These are phyloP conservation scores for Fusarium palustre DNA, from an alignment of 2,329 filamentous ascomycete genomes.

Conservation along the genomic window DNA sequence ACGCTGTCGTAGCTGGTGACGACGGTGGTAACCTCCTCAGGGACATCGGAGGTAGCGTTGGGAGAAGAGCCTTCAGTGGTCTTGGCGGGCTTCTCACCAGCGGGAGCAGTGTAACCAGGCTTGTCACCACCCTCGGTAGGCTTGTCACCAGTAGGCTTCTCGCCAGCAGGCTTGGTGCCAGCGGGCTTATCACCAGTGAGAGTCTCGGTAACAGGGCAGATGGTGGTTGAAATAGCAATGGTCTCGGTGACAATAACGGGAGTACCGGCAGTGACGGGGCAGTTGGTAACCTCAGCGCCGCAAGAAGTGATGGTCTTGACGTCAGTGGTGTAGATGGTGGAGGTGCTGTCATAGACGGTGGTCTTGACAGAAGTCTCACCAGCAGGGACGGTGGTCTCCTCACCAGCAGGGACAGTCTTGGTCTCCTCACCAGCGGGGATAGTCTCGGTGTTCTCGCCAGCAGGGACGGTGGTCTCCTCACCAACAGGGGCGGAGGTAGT, in stretches of 20 bases:
- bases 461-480: conserved; percentile 21
- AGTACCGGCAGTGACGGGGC: conserved; percentile 60
- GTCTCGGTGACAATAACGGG: conserved; percentile 65
- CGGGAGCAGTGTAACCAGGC: conserved; percentile 19
- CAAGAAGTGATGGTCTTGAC: conserved; percentile 64
- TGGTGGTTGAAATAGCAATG: conserved; percentile 68
- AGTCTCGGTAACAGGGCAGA: conserved; percentile 71
- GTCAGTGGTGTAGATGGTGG: conserved; percentile 63
- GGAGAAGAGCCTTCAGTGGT: conserved; percentile 35
- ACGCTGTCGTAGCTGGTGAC: conserved; percentile 34
- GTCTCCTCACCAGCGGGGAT: conserved; percentile 28
- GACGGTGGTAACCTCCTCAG: conserved; percentile 31
- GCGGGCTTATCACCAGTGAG: conserved; percentile 33
- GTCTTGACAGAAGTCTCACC: conserved; percentile 48
- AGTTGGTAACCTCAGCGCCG: conserved; percentile 60
- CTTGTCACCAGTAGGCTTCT: conserved; percentile 22
- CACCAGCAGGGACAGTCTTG: neutral
- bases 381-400: conserved; percentile 24
- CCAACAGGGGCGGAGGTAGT: conserved; percentile 23
- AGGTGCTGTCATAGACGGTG: conserved; percentile 56
- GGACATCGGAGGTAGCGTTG: conserved; percentile 46
- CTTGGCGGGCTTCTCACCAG: conserved; percentile 28
- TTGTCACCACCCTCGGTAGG: conserved; percentile 18
- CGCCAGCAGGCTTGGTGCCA: conserved; percentile 22
- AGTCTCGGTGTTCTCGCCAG: conserved; percentile 27